Evolutionary conservation across 2,329 filamentous ascomycete species (phyloP), one percentile per base, ranked within the genome.

Genomic region (Xylogone sp.): DNA sequence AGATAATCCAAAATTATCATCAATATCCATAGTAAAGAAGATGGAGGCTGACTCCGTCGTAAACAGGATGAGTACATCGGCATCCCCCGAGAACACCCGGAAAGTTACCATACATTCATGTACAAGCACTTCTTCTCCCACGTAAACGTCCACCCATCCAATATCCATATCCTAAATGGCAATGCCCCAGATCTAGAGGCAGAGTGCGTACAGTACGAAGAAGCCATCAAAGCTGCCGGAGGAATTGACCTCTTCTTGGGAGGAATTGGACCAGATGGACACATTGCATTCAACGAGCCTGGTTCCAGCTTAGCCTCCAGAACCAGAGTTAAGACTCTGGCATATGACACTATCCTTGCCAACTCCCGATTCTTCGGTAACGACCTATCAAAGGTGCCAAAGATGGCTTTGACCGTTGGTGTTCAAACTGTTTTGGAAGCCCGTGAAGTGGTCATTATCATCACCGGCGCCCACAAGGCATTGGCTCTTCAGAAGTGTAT

Each of bases 41-140:
- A 13, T 4, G 34, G 34, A 39, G 43, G 10, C 45, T 24, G 24
- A 21, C 42, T 48, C 18, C 49, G 45, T 44, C 46, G 18, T 27
- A 7, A n/a, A 18, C 59, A 87, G 84, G 90, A 95, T 71, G 90
- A 95, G 72, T 95, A 95, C 64, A 88, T 94, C 59, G 88, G 87
- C 52, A 81, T 95, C 56, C 86, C 89, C 29, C 83, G 88, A 63
- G 88, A 92, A 62, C 88, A 95, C 67, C 84, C 88, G 12, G 85
- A 94, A 68, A 90, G 86, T 63, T 95, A 95, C 71, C 90, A 95
- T 74, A 88, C 85, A 58, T 95, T 94, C 75, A 94, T 95, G 90
- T 95, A 91, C 81, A 89, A 88, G 71, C 80, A 94, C 72, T 90
- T 95, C 77, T 95, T 95, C 76, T 89, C 87, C 43, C 89, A 83